Base-by-base conservation (phyloP, 352 stramenopile genomes). In the Pythium dissimile region DNA sequence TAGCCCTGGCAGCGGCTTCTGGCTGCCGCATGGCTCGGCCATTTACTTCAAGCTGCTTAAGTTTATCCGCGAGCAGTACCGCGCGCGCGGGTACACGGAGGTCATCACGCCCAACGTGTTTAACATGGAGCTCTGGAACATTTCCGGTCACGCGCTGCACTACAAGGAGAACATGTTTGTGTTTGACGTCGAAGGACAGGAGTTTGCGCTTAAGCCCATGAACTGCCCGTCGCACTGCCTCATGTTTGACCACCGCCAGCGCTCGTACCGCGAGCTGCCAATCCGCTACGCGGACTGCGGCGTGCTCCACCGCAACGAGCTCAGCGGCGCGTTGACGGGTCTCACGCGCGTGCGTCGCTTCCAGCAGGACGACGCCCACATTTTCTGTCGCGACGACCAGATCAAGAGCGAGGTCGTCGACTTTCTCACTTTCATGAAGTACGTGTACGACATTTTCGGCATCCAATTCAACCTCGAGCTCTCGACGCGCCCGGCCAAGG, bases 321-420 rank as follows among this genome's bases (percentile, higher is more conserved):
- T 92, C 16, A 97, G 86, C 15, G 96, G 96, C 16, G 98, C 97
- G 20, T 81, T 99, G 34, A 97, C 97, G 52, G 97, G 97, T 5
- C 76, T 99, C 18, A 98, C 98, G 54, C 83, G 97, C 31, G 97
- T 99, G 45, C 80, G 97, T 23, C 95, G 96, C 30, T 99, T 99
- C 77, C 98, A 98, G 23, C 96, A 99, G 71, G 97, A 99, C 74
- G 97, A 99, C 72, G 97, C 95, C n/a, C 97, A 99, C 71, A 98
- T 99, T 59, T 99, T 98, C 69, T 99, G 95, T 73, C 88, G 95
- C 21, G 86, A 90, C 18, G 91, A 97, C 59, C 96, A 99, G 72
- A 82, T 99, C 10, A 80, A 98, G 70, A 78, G 92, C 59, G 97
- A 99, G 69, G 98, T 99, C 64, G 83, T 95, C 8, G 69, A 82